Conservation (phyloP, 208 protist species). For the Trichomonas vaginalis region DNA sequence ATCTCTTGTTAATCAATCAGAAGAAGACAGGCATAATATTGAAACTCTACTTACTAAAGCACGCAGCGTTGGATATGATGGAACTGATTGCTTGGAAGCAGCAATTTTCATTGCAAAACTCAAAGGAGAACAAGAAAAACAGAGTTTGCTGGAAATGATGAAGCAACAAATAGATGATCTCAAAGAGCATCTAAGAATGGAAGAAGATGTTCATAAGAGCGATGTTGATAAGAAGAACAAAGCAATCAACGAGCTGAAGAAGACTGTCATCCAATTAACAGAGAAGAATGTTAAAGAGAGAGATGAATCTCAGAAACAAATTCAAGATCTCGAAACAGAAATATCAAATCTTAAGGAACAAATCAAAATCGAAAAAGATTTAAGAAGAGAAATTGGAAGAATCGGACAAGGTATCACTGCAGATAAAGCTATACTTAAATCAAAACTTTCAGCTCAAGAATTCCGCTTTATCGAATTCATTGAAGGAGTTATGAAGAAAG, state of each 20-base stretch:
- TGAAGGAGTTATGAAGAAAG: not conserved
- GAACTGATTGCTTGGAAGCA: not conserved
- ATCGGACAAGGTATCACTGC: not conserved
- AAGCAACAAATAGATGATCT: not conserved
- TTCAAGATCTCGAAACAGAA: not conserved
- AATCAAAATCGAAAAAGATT: not conserved
- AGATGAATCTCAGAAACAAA: not conserved
- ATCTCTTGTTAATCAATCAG: not conserved
- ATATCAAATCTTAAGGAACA: not conserved
- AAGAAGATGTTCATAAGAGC: not conserved
- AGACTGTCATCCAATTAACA: not conserved
- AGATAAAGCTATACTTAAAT: not conserved
- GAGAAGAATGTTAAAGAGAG: not conserved
- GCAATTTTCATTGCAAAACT: not conserved
- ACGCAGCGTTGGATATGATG: not conserved
- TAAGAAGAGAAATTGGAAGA: not conserved
- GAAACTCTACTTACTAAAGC: not conserved
- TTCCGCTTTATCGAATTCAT: not conserved
- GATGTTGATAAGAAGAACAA: not conserved
- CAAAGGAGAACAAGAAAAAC: not conserved
- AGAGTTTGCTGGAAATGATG: not conserved
- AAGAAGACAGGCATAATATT: not conserved
- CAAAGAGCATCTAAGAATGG: not conserved
- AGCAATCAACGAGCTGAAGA: not conserved
- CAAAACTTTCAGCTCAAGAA: not conserved